Evolutionary conservation across 805 yeast species (phyloP), one percentile per base, ranked within the genome.

Genomic region (Yamadazyma takamatsuzukensis): DNA sequence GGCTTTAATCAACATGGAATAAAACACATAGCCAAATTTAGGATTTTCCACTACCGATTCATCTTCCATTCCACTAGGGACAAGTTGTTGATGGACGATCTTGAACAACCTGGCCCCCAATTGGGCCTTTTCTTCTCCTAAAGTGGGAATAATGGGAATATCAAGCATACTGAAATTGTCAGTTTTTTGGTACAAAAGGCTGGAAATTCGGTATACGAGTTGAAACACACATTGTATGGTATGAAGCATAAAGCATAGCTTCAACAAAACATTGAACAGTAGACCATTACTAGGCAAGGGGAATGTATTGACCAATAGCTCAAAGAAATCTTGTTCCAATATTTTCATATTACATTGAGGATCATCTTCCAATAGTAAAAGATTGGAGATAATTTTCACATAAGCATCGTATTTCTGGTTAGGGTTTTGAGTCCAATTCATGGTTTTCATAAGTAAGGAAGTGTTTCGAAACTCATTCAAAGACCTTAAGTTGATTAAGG

Each of bases 401-500:
- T 57, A 60, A 1, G 60, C 56, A 33, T 61, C 62, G n/a, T 40
- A 44, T 14, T 50, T 44, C 19, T 51, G 41, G 29, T 44, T 31
- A 13, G 50, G 47, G 21, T 51, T 36, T 43, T 59, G 43, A 52
- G 54, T 32, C 72, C 77, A 50, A 43, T 54, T 50, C 13, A 51
- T 49, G n/a, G 53, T 47, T 32, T 56, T 57, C 64, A 59, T 54
- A 19, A 53, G 51, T 18, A 58, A 37, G 28, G 51, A 62, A 3
- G 65, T 53, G 25, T 55, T 52, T 34, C 70, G 46, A 30, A 64
- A 64, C 32, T 68, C 72, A 33, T 55, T 55, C 27, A 59, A 45
- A 3, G 74, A 69, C 36, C 93, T 59, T 35, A 87, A 54, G 11
- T 80, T 70, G 1, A 83, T 66, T 27, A 84, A 44, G 1, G 71